Conservation (phyloP, 2,329 filamentous ascomycete species). For the Diatrype stigma region DNA sequence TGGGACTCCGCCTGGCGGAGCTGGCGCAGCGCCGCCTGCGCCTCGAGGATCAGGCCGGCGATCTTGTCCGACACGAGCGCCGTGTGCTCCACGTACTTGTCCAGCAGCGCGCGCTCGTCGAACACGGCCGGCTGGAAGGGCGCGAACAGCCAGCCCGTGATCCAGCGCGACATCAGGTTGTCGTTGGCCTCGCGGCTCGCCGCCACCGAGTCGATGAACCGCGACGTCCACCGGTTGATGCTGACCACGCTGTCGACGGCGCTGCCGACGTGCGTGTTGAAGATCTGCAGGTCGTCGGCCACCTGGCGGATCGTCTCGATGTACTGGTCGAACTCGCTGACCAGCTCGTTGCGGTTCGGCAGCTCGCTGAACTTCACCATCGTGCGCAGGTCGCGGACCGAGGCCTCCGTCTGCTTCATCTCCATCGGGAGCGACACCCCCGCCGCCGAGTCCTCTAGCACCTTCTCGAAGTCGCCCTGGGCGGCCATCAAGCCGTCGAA, state of each 20-base stretch:
- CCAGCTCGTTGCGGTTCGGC: constrained; percentile 64
- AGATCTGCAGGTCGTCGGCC: constrained; percentile 64
- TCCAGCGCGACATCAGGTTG: constrained; percentile 33
- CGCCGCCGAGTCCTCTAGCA: constrained; percentile 63
- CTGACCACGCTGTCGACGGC: constrained; percentile 71
- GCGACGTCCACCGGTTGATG: constrained; percentile 72
- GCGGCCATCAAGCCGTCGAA: constrained; percentile 72
- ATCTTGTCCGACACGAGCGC: constrained; percentile 67
- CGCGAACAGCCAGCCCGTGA: constrained; percentile 46
- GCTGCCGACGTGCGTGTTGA: constrained; percentile 71
- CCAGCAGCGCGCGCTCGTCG: constrained; percentile 59
- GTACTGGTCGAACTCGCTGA: constrained; percentile 72
- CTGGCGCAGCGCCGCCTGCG: constrained; percentile 61
- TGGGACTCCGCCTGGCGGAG: constrained; percentile 66
- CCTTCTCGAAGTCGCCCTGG: constrained; percentile 72
- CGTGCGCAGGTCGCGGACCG: constrained; percentile 69
- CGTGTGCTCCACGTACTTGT: constrained; percentile 74
- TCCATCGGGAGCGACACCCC: constrained; percentile 67
- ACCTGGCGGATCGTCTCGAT: constrained; percentile 64
- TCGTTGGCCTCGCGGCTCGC: constrained; percentile 27
- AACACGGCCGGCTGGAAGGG: constrained; percentile 61
- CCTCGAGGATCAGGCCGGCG: constrained; percentile 61
- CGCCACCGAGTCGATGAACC: constrained; percentile 61
- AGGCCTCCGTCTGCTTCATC: constrained; percentile 73
- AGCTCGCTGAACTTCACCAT: constrained; percentile 68